phyloP scores from a whole-genome alignment of 2,329 filamentous ascomycete genomes.

The Beauveria sp. region DNA sequence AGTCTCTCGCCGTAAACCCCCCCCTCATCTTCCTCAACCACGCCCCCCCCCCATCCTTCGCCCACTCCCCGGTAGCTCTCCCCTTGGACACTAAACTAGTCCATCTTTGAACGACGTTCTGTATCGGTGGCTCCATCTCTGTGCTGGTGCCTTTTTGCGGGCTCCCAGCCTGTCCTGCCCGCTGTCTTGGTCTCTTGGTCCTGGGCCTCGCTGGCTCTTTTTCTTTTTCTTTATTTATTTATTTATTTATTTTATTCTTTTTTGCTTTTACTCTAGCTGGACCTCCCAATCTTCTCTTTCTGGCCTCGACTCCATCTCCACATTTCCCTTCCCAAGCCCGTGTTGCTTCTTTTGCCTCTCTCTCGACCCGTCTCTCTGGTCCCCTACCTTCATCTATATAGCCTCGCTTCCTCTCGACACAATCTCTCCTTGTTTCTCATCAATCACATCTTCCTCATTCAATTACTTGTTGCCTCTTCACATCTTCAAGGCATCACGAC shows the following conservation, averaged over 20 bases:
- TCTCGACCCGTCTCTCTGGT: constrained; percentile 5
- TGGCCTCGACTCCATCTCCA: constrained; percentile 10
- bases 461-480: not conserved
- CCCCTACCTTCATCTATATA: constrained; percentile 9
- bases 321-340: not conserved
- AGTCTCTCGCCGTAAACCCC: not conserved
- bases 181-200: not conserved
- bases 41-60: not conserved
- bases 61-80: not conserved
- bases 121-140: constrained; percentile 9
- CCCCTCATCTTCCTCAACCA: not conserved
- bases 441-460: constrained; percentile 1
- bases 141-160: not conserved
- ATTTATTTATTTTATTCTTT: not conserved
- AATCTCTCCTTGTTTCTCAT: not conserved
- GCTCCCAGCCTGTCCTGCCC: not conserved
- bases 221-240: not conserved
- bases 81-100: constrained; percentile 8
- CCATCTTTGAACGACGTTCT: constrained; percentile 9
- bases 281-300: not conserved
- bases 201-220: not conserved
- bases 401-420: constrained; percentile 9
- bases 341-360: constrained; percentile 9
- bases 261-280: constrained; percentile 5
- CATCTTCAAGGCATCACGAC: not conserved